Evolutionary conservation across 2,329 filamentous ascomycete species (phyloP).

Genomic region (Akanthomyces muscarius): DNA sequence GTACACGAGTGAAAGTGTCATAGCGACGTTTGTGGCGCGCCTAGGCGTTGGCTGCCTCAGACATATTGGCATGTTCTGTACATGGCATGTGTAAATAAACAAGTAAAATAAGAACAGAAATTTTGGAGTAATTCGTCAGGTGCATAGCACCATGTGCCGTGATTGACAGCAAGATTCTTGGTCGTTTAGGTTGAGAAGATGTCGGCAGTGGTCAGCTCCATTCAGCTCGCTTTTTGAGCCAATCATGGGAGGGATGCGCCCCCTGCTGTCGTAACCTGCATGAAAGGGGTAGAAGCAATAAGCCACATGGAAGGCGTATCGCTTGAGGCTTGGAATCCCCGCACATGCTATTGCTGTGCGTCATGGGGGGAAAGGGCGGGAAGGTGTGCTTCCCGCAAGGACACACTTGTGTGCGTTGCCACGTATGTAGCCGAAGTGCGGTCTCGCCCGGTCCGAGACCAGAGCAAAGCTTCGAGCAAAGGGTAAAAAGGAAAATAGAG

Average conservation of each 20-base stretch:
- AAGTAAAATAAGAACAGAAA: slow-evolving; percentile 1
- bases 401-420: neutral
- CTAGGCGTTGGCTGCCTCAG: neutral
- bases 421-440: neutral
- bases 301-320: slow-evolving; percentile 8
- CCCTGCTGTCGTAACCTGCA: neutral
- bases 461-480: neutral
- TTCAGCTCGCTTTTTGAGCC: neutral
- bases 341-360: neutral
- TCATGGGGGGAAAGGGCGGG: neutral
- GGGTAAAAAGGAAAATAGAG: neutral
- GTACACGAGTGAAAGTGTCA: neutral
- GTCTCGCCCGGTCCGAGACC: neutral
- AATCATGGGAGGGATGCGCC: neutral
- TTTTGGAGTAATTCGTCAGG: neutral
- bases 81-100: neutral
- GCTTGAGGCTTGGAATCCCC: neutral
- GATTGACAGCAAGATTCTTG: neutral
- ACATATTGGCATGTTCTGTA: neutral
- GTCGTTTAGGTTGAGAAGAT: neutral
- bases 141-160: slow-evolving; percentile 2
- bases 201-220: neutral
- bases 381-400: neutral
- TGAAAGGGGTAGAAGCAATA: neutral
- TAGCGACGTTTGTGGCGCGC: neutral